Conservation (phyloP, 306 rosid genomes). For the Dryas drummondii region DNA sequence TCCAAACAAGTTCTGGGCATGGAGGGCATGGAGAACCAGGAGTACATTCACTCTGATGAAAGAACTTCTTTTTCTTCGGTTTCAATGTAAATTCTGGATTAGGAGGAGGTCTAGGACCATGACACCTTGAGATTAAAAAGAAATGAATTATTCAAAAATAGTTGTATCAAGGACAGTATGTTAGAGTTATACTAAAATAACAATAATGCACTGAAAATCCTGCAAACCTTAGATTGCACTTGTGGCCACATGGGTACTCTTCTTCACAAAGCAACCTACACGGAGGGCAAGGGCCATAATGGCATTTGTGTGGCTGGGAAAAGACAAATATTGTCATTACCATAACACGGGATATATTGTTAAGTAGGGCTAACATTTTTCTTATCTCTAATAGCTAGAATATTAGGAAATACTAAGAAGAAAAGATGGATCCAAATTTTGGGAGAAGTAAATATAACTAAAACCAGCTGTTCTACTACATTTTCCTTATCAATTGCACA, state of each 20-base stretch:
- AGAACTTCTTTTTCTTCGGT: slow-evolving; percentile 80
- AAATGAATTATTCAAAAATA: background rate
- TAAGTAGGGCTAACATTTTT: slow-evolving; percentile 6
- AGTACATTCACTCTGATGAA: slow-evolving; percentile 47
- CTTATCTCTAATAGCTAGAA: slow-evolving; percentile 11
- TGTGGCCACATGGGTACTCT: slow-evolving; percentile 81
- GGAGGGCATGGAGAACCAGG: slow-evolving; percentile 86
- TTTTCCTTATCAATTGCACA: background rate
- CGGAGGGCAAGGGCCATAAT: slow-evolving; percentile 86
- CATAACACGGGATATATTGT: background rate
- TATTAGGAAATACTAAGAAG: background rate
- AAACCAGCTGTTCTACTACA: slow-evolving; percentile 2
- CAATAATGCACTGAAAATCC: slow-evolving; percentile 12
- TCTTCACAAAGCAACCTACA: slow-evolving; percentile 77
- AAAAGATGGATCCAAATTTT: background rate
- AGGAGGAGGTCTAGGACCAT: slow-evolving; percentile 87
- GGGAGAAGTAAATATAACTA: background rate
- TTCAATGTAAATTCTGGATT: slow-evolving; percentile 80
- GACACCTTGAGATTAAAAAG: slow-evolving; percentile 55
- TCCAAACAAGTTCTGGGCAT: slow-evolving; percentile 87
- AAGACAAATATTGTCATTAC: slow-evolving; percentile 32
- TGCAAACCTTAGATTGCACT: slow-evolving; percentile 81
- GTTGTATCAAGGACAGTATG: slow-evolving; percentile 2
- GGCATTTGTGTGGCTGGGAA: slow-evolving; percentile 91
- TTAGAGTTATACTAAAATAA: slow-evolving; percentile 11